phyloP scores from a whole-genome alignment of 352 stramenopile species.

The Globisporangium abappressorium region DNA sequence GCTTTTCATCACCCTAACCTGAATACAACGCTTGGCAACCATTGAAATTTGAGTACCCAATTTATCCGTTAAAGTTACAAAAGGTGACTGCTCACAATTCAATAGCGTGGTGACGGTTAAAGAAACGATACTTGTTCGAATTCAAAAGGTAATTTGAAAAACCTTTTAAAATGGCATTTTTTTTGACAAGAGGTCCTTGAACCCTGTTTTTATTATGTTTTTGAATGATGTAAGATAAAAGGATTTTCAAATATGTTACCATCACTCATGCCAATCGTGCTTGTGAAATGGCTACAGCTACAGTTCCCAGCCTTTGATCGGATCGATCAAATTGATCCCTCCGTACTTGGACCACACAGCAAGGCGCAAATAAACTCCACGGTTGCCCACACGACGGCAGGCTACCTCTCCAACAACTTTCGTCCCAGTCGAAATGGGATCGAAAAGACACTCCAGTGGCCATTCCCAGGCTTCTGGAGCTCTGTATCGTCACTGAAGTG shows the following conservation, averaged over 20 bases:
- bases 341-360: not conserved
- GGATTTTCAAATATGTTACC: not conserved
- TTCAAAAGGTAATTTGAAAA: not conserved
- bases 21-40: not conserved
- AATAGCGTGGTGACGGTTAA: not conserved
- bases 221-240: not conserved
- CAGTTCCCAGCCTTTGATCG: too few relatives aligned
- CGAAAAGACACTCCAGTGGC: not conserved
- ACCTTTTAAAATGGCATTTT: not conserved
- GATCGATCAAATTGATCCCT: not conserved
- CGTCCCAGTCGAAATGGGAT: not conserved
- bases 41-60: not conserved
- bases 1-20: too few relatives aligned
- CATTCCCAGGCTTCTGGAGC: not conserved
- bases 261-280: too few relatives aligned
- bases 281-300: not conserved
- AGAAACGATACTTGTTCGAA: too few relatives aligned
- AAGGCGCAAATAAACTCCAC: not conserved
- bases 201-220: not conserved
- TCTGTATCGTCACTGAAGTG: not conserved
- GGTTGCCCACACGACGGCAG: not conserved
- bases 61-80: not conserved
- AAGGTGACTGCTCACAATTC: not conserved
- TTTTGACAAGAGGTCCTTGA: not conserved
- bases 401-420: not conserved